These are phyloP conservation scores for Pelargonium cotyledonis DNA, from an alignment of 441 rosid genomes.

Conservation along the genomic window DNA sequence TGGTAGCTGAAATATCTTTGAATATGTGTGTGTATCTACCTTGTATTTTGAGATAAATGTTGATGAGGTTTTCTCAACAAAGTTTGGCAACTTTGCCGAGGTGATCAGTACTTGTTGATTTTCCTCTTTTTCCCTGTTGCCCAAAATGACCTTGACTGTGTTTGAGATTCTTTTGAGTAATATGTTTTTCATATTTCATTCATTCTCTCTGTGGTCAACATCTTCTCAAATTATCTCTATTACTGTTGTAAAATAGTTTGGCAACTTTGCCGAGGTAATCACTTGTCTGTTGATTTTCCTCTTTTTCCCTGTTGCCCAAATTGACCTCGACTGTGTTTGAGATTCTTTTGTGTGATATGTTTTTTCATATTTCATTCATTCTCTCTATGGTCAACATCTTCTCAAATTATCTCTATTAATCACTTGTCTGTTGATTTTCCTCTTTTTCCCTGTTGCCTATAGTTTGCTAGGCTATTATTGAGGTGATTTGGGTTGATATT, in stretches of 20 bases:
- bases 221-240: not conserved
- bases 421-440: not conserved
- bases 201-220: not conserved
- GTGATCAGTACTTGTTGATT: not conserved
- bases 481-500: not conserved
- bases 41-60: not conserved
- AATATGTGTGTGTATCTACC: not conserved
- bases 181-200: not conserved
- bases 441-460: slow-evolving; percentile 4
- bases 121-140: slow-evolving; percentile 1
- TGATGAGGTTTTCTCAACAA: not conserved
- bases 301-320: not conserved
- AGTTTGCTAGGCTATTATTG: not conserved
- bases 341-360: not conserved
- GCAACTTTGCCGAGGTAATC: slow-evolving; percentile 49
- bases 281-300: not conserved
- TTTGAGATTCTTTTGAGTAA: not conserved
- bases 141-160: not conserved
- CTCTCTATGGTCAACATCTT: not conserved
- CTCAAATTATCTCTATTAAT: not conserved
- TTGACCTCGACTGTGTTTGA: not conserved
- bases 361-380: not conserved
- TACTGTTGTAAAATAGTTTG: not conserved
- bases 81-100: not conserved
- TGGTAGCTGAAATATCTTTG: not conserved